Percentiles rank a stretch among this genome's conserved stretches.
phyloP scores from a whole-genome alignment of 2,329 filamentous ascomycete genomes.

The Neocucurbitaria cava region DNA sequence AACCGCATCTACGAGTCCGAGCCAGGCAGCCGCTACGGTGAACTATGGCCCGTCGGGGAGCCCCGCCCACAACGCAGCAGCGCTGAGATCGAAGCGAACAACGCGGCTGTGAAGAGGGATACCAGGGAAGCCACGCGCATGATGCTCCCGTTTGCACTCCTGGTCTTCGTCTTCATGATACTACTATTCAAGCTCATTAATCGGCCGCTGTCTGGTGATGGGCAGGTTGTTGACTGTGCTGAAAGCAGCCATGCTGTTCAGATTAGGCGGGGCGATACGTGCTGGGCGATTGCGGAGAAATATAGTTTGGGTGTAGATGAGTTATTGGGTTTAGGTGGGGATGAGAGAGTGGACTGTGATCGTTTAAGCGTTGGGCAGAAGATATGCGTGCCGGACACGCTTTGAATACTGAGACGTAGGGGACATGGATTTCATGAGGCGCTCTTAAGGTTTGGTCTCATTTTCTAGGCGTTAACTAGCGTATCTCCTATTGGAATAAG shows the following conservation, averaged over 20 bases:
- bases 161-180: slow-evolving; percentile 61
- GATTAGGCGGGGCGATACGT: slow-evolving; percentile 59
- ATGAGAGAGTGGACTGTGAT: slow-evolving; percentile 58
- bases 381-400: slow-evolving; percentile 54
- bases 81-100: slow-evolving; percentile 26
- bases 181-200: slow-evolving; percentile 46
- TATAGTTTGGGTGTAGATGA: slow-evolving; percentile 55
- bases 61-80: slow-evolving; percentile 13
- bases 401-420: background rate
- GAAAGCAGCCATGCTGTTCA: slow-evolving; percentile 47
- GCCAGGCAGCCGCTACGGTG: slow-evolving; percentile 59
- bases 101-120: slow-evolving; percentile 24
- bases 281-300: slow-evolving; percentile 60
- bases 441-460: background rate
- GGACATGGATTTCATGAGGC: background rate
- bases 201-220: slow-evolving; percentile 19
- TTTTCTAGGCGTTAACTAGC: too few species aligned
- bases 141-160: slow-evolving; percentile 65
- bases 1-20: slow-evolving; percentile 61
- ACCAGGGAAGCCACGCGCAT: slow-evolving; percentile 57
- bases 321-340: slow-evolving; percentile 51
- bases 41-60: slow-evolving; percentile 39
- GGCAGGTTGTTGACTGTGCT: slow-evolving; percentile 31
- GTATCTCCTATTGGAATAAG: too few species aligned
- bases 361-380: slow-evolving; percentile 51